Evolutionary conservation across 768 basidiomycete species (phyloP), one percentile per base, ranked within the genome.

Genomic region (Boletus reticulatus): DNA sequence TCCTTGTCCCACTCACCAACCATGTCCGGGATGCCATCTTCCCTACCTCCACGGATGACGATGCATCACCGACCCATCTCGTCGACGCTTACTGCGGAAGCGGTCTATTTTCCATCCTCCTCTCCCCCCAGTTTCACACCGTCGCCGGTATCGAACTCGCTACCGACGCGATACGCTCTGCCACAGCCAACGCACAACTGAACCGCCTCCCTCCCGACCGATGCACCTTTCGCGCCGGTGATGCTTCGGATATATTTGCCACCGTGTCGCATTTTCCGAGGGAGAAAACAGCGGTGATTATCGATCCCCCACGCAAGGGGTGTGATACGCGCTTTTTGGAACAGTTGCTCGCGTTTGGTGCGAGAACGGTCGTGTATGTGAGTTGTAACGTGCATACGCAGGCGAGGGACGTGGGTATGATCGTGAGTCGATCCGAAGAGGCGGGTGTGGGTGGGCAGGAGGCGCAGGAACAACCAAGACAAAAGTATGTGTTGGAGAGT

Each of bases 381-480:
- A 93, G 90, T 67, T 97, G 94, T 65, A 97, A 96, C 67, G 94
- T 97, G 45, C 94, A 95, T 64, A 94, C 94, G 9, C 90, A 92
- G 75, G 91, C 90, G 32, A 75, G 94, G 63, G 95, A 97, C 71
- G 78, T 97, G 3, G 94, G 91, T 16, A 81, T 76, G 72, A 82
- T 97, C 36, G 34, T 86, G 43, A 53, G 61, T 20, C 72, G 81
- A 67, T 80, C 78, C 0, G 50, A 57, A 57, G 72, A 72, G 62
- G 75, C 69, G 44, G 73, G 67, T 52, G 73, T 61, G 45, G 74
- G 70, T 45, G 75, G 59, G 41, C 29, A 8, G 8, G 74, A 64
- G 48, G 73, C 61, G 54, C 69, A 2, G 11, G 36, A 11, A 19
- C 6, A 3, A 10, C 14, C 17, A 17, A 27, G 67, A 62, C 74